A percentile compares a stretch with the other conserved stretches of the same genome.
phyloP scores from a whole-genome alignment of 2,329 filamentous ascomycete species.

The Penicillium sp. region DNA sequence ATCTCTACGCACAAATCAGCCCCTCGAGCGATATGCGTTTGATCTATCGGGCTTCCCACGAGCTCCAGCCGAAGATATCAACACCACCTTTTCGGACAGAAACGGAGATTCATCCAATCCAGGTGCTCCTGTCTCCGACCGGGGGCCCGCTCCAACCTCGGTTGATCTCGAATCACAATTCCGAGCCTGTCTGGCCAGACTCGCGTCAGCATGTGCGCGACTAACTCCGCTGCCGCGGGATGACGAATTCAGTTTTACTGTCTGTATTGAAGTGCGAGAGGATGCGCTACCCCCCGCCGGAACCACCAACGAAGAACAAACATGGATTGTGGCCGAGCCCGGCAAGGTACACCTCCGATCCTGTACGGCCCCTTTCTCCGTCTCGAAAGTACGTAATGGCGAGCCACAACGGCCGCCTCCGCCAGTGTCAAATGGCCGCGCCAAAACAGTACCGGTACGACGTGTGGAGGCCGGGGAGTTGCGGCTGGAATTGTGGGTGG shows the following conservation, averaged over 20 bases:
- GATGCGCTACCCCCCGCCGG: conserved; percentile 52
- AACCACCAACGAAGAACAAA: conserved; percentile 55
- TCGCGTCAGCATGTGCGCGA: conserved; percentile 49
- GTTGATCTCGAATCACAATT: conserved; percentile 55
- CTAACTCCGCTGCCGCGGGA: conserved; percentile 49
- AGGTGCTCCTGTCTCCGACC: conserved; percentile 31
- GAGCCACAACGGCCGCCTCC: conserved; percentile 39
- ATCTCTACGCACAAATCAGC: conserved; percentile 53
- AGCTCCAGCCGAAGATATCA: conserved; percentile 52
- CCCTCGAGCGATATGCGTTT: conserved; percentile 65
- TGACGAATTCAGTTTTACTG: conserved; percentile 54
- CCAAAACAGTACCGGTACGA: conserved; percentile 64
- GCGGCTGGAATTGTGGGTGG: conserved; percentile 70
- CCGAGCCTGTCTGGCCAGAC: conserved; percentile 50
- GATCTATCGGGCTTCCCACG: conserved; percentile 62
- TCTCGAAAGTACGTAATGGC: conserved; percentile 43
- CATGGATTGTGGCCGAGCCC: conserved; percentile 65
- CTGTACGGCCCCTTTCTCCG: conserved; percentile 45
- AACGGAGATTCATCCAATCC: conserved; percentile 40
- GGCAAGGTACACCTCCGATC: conserved; percentile 45
- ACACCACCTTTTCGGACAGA: conserved; percentile 55
- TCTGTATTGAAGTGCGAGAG: conserved; percentile 54
- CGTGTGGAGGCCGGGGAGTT: conserved; percentile 68
- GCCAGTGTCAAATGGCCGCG: conserved; percentile 50
- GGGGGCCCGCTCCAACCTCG: conserved; percentile 34